Base-by-base conservation (phyloP, 2,329 filamentous ascomycete genomes). In the Neofusicoccum laricinum region DNA sequence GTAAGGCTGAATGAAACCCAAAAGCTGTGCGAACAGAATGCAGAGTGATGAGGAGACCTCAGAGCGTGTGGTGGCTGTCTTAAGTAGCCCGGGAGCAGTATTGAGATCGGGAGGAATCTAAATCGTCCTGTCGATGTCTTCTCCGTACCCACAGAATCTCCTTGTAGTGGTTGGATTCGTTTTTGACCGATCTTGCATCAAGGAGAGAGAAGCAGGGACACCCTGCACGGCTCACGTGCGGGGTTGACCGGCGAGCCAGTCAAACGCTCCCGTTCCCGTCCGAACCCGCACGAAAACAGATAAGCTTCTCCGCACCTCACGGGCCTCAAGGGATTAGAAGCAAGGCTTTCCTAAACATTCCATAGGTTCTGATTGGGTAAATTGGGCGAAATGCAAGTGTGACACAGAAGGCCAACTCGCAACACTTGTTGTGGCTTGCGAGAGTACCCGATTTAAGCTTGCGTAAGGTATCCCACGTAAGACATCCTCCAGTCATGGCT, bases 281-380 rank as follows among this genome's bases (percentile, higher is more conserved):
- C 51, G 38, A 57, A 57, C 51, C 51, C 51, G 51, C 36, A 17
- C 51, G 51, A 57, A 57, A 57, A 57, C 15, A 57, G 36, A 43
- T 43, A 57, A 57, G 51, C 51, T 57, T 57, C 51, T 57, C 51
- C 51, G 38, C 51, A 57, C 15, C 19, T 8, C 21, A 43, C 12
- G 17, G 21, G 19, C 6, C 15, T 7, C 6, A 6, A 14, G 15
- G 15, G 5, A 12, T 7, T 8, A 57, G 19, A 7, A 10, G 5
- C 2, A 12, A 30, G 19, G 8, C 34, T 12, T 53, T 38, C n/a
- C 19, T 38, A 21, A 53, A 30, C 19, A 30, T 43, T 12, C 25
- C 14, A 2, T 43, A 12, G 2, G 1, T 32, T 17, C 1, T 57
- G 3, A 57, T 57, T 57, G 51, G 51, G 21, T 8, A n/a, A 43